Percentiles rank a stretch among this genome's conserved stretches.
Conservation (phyloP, 768 basidiomycete species). For the Paxillus ammoniavirescens region DNA sequence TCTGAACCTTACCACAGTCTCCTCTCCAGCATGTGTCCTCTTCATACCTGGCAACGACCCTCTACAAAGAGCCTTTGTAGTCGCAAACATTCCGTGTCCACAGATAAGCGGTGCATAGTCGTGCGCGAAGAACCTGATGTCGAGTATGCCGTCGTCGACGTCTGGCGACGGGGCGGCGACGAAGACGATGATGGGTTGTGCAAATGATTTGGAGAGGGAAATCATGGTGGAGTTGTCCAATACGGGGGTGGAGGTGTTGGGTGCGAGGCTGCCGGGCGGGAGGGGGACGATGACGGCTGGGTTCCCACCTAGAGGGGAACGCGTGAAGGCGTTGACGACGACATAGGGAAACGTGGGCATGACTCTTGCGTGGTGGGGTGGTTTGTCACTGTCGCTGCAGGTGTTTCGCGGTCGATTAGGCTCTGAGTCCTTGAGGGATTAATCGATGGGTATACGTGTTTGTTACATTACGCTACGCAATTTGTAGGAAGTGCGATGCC, state of each 20-base stretch:
- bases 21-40: constrained; percentile 12
- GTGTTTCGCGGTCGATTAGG: neutral
- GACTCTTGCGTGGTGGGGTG: neutral
- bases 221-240: constrained; percentile 2
- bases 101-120: constrained; percentile 37
- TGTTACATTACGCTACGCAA: too few species aligned
- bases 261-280: constrained; percentile 3
- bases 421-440: too few species aligned
- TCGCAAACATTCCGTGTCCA: constrained; percentile 46
- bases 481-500: too few species aligned
- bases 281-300: constrained; percentile 41
- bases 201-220: constrained; percentile 41
- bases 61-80: constrained; percentile 37
- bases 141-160: constrained; percentile 26
- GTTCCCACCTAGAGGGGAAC: constrained; percentile 41
- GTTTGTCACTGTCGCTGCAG: neutral
- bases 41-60: constrained; percentile 19
- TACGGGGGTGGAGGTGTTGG: neutral
- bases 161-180: constrained; percentile 27
- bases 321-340: constrained; percentile 45
- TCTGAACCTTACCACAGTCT: constrained; percentile 22
- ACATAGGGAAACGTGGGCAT: constrained; percentile 25
- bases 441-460: too few species aligned
- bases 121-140: constrained; percentile 40
- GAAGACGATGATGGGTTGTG: constrained; percentile 43